Evolutionary conservation across 331 rosid genomes (phyloP), one percentile per base, ranked within the genome.

Genomic region (Quercus lobata): DNA sequence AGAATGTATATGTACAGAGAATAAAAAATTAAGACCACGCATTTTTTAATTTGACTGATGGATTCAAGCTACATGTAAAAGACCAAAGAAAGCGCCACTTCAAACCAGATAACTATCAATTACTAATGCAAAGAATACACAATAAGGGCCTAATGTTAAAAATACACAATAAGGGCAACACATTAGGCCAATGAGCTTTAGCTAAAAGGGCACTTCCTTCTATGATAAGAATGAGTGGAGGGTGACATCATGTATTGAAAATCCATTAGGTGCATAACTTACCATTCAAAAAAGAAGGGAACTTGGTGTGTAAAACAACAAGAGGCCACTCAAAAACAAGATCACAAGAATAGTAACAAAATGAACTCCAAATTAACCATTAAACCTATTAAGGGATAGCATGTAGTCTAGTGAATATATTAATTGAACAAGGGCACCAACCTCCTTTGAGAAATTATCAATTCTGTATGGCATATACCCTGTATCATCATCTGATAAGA

Each of bases 401-500:
- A 74, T 77, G 46, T 9, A 80, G 68, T 69, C 57, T 27, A 6
- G 53, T 24, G 24, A 74, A 68, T 60, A 69, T 46, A 57, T 21
- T 68, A 66, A 82, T 68, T 41, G 69, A 29, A 66, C 75, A 78
- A 75, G 69, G 74, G 84, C 73, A 83, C 97, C 80, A 65, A 95
- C 99, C 99, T 95, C 99, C 78, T 82, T 93, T 0, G 99, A 85
- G 84, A 95, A 95, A 79, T 95, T 95, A 87, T 95, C 97, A 79
- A 95, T 86, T 89, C 97, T 90, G 95, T 93, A 95, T 37, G 99
- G 99, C 97, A 95, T 91, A 80, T 93, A 95, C 66, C 97, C 97
- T 2, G 97, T 93, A 80, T 93, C 91, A 83, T 95, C 99, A 89
- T 95, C 97, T 14, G 99, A 95, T 76, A 95, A 82, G 58, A 95